These are phyloP conservation scores for Phytophthora vignae DNA, from an alignment of 352 stramenopile species.

Conservation along the genomic window DNA sequence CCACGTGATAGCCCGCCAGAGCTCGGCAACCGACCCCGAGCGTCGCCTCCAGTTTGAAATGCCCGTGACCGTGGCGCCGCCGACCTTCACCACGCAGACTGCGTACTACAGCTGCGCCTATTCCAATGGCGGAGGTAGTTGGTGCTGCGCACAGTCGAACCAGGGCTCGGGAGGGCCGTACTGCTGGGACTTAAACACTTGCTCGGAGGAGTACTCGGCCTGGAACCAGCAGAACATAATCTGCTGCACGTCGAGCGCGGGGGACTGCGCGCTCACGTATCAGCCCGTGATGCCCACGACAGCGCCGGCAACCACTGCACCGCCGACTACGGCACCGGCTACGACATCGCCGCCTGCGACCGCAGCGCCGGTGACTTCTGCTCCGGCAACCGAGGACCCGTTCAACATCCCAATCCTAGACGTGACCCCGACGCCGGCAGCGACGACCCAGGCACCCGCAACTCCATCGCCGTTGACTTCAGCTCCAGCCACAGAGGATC, in stretches of 20 bases:
- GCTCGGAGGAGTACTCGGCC: slow-evolving; percentile 36
- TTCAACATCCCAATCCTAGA: slow-evolving; percentile 16
- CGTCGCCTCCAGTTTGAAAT: slow-evolving; percentile 53
- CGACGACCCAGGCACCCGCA: neutral
- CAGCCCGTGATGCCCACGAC: slow-evolving; percentile 40
- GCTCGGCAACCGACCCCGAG: neutral
- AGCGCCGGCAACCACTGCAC: slow-evolving; percentile 17
- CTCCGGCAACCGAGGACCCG: slow-evolving; percentile 7
- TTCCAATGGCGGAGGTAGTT: slow-evolving; percentile 28
- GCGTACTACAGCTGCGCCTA: slow-evolving; percentile 60
- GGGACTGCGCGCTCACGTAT: slow-evolving; percentile 51
- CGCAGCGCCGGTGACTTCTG: neutral
- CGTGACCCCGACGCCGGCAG: neutral
- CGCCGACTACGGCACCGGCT: slow-evolving; percentile 4
- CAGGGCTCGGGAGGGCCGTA: slow-evolving; percentile 23
- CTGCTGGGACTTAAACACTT: slow-evolving; percentile 55
- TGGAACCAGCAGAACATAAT: slow-evolving; percentile 65
- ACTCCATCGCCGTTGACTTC: slow-evolving; percentile 3
- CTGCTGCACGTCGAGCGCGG: slow-evolving; percentile 46
- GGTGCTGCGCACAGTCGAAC: slow-evolving; percentile 58
- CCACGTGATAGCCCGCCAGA: slow-evolving; percentile 26
- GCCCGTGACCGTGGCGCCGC: slow-evolving; percentile 26
- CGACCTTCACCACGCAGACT: slow-evolving; percentile 31
- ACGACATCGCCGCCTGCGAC: slow-evolving; percentile 4
- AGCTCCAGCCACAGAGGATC: slow-evolving; percentile 10